Evolutionary conservation across 495 filamentous ascomycete species (phyloP), one percentile per base, ranked within the genome.

Genomic region (Niebla homalea): DNA sequence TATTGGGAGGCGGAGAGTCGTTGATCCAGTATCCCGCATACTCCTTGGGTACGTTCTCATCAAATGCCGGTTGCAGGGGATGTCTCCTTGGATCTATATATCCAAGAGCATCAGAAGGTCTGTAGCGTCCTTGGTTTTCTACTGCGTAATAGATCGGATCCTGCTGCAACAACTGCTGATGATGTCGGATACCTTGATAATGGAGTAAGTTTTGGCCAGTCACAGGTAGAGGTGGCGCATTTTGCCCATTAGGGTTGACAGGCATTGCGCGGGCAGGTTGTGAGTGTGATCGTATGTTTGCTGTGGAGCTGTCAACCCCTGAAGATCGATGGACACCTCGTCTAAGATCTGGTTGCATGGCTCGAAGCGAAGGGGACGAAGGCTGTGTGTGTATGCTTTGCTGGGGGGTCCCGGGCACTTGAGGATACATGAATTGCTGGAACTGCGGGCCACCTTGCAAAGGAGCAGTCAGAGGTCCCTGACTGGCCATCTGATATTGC

Each of bases 1-100:
- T 47, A 35, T 71, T 71, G n/a, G 73, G 54, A 48, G 79, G 71
- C 32, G 77, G 71, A 4, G 79, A 75, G 32, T 72, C 72, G 14
- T 69, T 74, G 43, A 83, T 64, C 56, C 83, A 85, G 59, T 80
- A 81, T 0, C 80, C 79, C 52, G 83, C 65, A 61, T 84, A 81
- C 55, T 84, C 80, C 50, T 78, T 74, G 35, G 67, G 49, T 48
- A 68, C 55, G 48, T 60, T 63, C 54, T 78, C 71, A 44, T 76
- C 74, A 47, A 42, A 56, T n/a, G 38, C 43, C 11, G 41, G 52
- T 18, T 52, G 59, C 51, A 52, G 36, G 5, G 44, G 26, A 19
- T 42, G 36, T 6, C 53, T 52, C 36, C 54, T 45, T 25, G 50
- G 53, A 43, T 61, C 57, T 3, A 51, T 46, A 29, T 60, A 59